Evolutionary conservation across 1,284 basidiomycete species (phyloP).

Genomic region (Exobasidium cylindrosporum): DNA sequence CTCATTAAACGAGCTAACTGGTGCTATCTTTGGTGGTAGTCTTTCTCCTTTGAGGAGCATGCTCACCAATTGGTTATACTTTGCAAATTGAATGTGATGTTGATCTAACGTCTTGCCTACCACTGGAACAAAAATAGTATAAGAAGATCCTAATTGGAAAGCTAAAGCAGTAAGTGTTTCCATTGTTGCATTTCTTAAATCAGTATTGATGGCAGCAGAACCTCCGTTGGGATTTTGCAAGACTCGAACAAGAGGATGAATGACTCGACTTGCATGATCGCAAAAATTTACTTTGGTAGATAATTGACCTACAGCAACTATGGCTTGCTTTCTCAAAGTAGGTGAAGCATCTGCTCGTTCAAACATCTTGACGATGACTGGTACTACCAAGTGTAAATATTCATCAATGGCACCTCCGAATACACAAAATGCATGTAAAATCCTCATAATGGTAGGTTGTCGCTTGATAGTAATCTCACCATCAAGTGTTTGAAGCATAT

Average conservation of each 20-base stretch:
- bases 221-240: constrained; percentile 68
- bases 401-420: constrained; percentile 97
- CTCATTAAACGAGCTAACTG: constrained; percentile 29
- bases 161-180: constrained; percentile 90
- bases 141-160: constrained; percentile 90
- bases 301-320: constrained; percentile 85
- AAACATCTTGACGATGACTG: constrained; percentile 87
- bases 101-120: constrained; percentile 84
- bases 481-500: constrained; percentile 77
- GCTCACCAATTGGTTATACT: constrained; percentile 82
- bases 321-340: constrained; percentile 78
- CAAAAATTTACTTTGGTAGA: constrained; percentile 94
- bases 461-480: constrained; percentile 51
- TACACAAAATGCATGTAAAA: constrained; percentile 86
- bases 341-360: constrained; percentile 77
- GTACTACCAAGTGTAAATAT: constrained; percentile 93
- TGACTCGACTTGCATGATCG: constrained; percentile 96
- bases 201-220: constrained; percentile 52
- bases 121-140: constrained; percentile 94
- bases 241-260: constrained; percentile 89
- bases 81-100: constrained; percentile 75
- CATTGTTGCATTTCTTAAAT: constrained; percentile 82
- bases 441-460: constrained; percentile 73
- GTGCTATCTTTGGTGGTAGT: constrained; percentile 65
- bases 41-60: constrained; percentile 90